These are phyloP conservation scores for Sonneratia alba DNA, from an alignment of 345 rosid genomes.

Conservation along the genomic window DNA sequence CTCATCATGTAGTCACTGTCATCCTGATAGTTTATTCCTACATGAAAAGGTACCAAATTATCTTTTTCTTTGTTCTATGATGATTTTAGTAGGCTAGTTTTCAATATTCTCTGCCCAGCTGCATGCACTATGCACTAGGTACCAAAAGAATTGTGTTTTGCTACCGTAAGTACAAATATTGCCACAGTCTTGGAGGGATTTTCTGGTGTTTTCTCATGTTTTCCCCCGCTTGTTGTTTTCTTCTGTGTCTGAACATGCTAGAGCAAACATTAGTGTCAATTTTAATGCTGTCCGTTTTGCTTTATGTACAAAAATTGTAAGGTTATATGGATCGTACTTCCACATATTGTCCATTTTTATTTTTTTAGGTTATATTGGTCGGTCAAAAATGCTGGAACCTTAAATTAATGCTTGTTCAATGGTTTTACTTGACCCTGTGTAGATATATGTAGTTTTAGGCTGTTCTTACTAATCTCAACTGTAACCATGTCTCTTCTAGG, in stretches of 20 bases:
- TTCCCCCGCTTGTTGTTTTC: too few species aligned
- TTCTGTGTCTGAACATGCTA: too few species aligned
- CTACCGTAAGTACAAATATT: too few species aligned
- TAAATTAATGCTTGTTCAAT: not conserved
- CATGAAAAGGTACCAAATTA: conserved; percentile 44
- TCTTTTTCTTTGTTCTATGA: conserved; percentile 1
- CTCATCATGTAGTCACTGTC: conserved; percentile 92
- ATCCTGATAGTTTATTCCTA: conserved; percentile 71
- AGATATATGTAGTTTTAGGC: not conserved
- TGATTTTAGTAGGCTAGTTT: not conserved
- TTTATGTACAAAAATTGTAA: not conserved
- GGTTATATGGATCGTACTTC: too few species aligned
- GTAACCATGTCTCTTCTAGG: conserved; percentile 24
- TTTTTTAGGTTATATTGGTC: not conserved
- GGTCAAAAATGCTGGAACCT: not conserved
- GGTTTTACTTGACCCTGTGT: not conserved
- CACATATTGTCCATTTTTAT: too few species aligned
- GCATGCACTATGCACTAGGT: not conserved
- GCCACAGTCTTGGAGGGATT: too few species aligned
- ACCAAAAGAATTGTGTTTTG: too few species aligned
- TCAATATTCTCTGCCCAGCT: not conserved
- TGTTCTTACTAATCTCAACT: not conserved
- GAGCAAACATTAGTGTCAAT: too few species aligned
- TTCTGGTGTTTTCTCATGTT: not conserved
- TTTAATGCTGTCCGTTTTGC: not conserved